phyloP scores from a whole-genome alignment of 441 rosid genomes.

The Manihot esculenta region DNA sequence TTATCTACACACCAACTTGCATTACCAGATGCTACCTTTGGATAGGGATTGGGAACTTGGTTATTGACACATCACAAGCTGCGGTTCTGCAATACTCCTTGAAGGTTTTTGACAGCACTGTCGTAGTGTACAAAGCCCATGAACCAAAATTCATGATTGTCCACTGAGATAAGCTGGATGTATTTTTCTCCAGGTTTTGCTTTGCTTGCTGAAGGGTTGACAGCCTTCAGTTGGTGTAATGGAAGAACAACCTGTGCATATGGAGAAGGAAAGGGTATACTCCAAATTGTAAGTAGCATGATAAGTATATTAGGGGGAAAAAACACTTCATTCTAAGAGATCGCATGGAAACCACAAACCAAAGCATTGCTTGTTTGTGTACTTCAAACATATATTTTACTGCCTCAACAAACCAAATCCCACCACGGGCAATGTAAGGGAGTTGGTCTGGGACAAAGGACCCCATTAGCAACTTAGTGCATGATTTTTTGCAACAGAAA shows the following conservation, averaged over 20 bases:
- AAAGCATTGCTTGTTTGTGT: background rate
- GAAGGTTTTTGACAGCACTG: slow-evolving; percentile 75
- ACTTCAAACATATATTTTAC: background rate
- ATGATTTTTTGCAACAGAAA: too few relatives aligned
- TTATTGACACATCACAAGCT: slow-evolving; percentile 21
- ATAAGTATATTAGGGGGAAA: background rate
- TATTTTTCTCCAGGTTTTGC: slow-evolving; percentile 71
- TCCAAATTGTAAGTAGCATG: background rate
- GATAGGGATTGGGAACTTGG: background rate
- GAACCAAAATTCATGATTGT: slow-evolving; percentile 95
- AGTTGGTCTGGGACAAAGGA: too few relatives aligned
- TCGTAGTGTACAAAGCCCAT: slow-evolving; percentile 93
- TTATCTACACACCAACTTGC: slow-evolving; percentile 20
- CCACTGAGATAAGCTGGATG: slow-evolving; percentile 74
- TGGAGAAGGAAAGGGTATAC: background rate
- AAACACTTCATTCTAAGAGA: background rate
- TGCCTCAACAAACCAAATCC: too few relatives aligned
- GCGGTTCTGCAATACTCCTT: slow-evolving; percentile 42
- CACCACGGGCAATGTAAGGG: too few relatives aligned
- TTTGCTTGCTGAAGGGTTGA: slow-evolving; percentile 72
- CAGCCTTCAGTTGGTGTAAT: slow-evolving; percentile 61
- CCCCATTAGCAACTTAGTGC: too few relatives aligned
- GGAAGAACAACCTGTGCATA: slow-evolving; percentile 67
- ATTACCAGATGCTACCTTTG: background rate
- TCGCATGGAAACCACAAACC: too few relatives aligned